A percentile compares a stretch with the other conserved stretches of the same genome.
Conservation (phyloP, 805 yeast genomes). For the Gaillardinia entomophila region DNA sequence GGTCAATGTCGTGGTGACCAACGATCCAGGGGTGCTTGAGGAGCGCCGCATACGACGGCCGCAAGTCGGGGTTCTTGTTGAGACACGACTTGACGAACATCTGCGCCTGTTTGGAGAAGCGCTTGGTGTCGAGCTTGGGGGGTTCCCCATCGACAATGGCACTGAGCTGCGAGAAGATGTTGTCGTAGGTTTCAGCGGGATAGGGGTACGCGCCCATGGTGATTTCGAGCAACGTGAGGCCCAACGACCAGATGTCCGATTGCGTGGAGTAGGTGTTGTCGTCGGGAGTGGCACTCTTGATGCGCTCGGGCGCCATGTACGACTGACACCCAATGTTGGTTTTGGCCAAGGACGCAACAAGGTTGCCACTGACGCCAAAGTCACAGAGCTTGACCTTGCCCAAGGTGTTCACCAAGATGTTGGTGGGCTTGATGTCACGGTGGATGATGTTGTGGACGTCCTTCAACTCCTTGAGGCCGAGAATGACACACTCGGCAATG, state of each 20-base stretch:
- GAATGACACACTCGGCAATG: slow-evolving; percentile 72
- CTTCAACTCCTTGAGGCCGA: slow-evolving; percentile 78
- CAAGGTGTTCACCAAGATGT: slow-evolving; percentile 69
- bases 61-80: slow-evolving; percentile 69
- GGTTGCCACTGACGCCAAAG: slow-evolving; percentile 92
- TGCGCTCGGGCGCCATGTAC: slow-evolving; percentile 98
- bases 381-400: slow-evolving; percentile 94
- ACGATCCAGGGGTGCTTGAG: slow-evolving; percentile 81
- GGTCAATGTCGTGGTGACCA: slow-evolving; percentile 36
- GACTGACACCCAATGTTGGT: slow-evolving; percentile 97
- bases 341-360: slow-evolving; percentile 90
- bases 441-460: slow-evolving; percentile 91
- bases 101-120: slow-evolving; percentile 69
- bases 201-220: slow-evolving; percentile 94
- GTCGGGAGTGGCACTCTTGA: slow-evolving; percentile 67
- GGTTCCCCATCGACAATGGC: slow-evolving; percentile 66
- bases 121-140: slow-evolving; percentile 15
- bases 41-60: slow-evolving; percentile 77
- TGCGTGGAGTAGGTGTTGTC: slow-evolving; percentile 85
- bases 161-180: slow-evolving; percentile 85
- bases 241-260: slow-evolving; percentile 93
- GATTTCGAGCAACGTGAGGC: slow-evolving; percentile 78
- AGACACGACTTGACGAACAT: slow-evolving; percentile 75
- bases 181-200: slow-evolving; percentile 87
- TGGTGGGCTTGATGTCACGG: slow-evolving; percentile 95